phyloP scores from a whole-genome alignment of 306 rosid species.

The Castanea sativa region DNA sequence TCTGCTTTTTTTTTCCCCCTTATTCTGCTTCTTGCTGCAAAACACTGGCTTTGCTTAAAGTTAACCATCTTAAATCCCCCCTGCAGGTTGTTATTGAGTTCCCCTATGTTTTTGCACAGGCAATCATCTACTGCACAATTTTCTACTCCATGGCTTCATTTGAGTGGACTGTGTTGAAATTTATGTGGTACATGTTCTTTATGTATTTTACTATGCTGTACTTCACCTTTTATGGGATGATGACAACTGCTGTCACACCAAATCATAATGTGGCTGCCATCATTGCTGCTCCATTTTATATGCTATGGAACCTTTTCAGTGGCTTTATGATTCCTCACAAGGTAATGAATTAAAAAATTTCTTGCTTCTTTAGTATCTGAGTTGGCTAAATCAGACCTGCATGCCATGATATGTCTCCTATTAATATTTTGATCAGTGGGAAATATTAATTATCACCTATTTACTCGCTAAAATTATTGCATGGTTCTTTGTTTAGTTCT shows the following conservation, averaged over 20 bases:
- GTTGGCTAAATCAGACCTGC: constrained; percentile 7
- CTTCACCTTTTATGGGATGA: constrained; percentile 98
- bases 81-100: constrained; percentile 86
- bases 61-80: constrained; percentile 19
- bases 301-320: constrained; percentile 99
- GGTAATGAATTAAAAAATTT: constrained; percentile 48
- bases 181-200: constrained; percentile 86
- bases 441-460: neutral
- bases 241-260: constrained; percentile 98
- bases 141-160: constrained; percentile 88
- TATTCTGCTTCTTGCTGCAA: neutral
- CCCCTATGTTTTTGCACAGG: constrained; percentile 88
- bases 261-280: constrained; percentile 93
- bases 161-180: constrained; percentile 73
- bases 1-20: neutral
- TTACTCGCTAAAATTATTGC: neutral
- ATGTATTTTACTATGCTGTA: constrained; percentile 95
- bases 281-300: constrained; percentile 92
- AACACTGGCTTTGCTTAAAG: constrained; percentile 13
- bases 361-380: constrained; percentile 2
- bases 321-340: constrained; percentile 98
- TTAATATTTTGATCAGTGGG: neutral
- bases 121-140: constrained; percentile 73
- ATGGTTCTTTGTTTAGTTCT: neutral
- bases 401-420: neutral